Conservation (phyloP, 768 basidiomycete genomes). For the Kwoniella sp. region DNA sequence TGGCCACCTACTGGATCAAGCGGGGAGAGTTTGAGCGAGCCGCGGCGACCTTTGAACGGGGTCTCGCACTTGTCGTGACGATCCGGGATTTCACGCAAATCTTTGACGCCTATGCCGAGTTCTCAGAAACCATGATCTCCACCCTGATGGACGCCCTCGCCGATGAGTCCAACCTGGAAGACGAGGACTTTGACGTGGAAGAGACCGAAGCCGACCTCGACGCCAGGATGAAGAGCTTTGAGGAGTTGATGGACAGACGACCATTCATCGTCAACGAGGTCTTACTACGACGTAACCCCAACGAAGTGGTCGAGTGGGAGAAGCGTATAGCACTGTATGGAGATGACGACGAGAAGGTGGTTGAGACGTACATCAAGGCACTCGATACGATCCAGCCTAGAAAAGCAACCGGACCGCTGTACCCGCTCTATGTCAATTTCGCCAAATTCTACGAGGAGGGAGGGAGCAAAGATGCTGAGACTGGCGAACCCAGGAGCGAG, state of each 20-base stretch:
- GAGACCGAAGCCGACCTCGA: slow-evolving; percentile 76
- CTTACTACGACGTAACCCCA: slow-evolving; percentile 82
- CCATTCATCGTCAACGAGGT: slow-evolving; percentile 97
- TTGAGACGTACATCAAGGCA: slow-evolving; percentile 86
- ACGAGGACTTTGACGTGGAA: slow-evolving; percentile 67
- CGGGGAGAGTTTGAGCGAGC: slow-evolving; percentile 89
- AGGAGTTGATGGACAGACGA: slow-evolving; percentile 86
- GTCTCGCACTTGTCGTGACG: slow-evolving; percentile 76
- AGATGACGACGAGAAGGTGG: slow-evolving; percentile 89
- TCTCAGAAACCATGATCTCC: slow-evolving; percentile 80
- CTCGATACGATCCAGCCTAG: slow-evolving; percentile 81
- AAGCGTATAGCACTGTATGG: slow-evolving; percentile 91
- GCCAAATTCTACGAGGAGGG: slow-evolving; percentile 98
- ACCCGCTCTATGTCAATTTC: slow-evolving; percentile 87
- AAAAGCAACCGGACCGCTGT: slow-evolving; percentile 83
- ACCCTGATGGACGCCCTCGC: slow-evolving; percentile 82
- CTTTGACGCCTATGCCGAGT: slow-evolving; percentile 94
- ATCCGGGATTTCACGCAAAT: slow-evolving; percentile 97
- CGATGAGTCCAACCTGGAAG: slow-evolving; percentile 67
- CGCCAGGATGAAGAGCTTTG: slow-evolving; percentile 81
- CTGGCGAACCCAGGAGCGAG: slow-evolving; percentile 64
- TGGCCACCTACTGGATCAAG: slow-evolving; percentile 98
- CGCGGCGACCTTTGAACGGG: slow-evolving; percentile 79
- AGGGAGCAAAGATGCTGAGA: slow-evolving; percentile 57
- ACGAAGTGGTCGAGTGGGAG: slow-evolving; percentile 99